phyloP scores from a whole-genome alignment of 129 eudicot species.

The Centrapalus pauciflorus region DNA sequence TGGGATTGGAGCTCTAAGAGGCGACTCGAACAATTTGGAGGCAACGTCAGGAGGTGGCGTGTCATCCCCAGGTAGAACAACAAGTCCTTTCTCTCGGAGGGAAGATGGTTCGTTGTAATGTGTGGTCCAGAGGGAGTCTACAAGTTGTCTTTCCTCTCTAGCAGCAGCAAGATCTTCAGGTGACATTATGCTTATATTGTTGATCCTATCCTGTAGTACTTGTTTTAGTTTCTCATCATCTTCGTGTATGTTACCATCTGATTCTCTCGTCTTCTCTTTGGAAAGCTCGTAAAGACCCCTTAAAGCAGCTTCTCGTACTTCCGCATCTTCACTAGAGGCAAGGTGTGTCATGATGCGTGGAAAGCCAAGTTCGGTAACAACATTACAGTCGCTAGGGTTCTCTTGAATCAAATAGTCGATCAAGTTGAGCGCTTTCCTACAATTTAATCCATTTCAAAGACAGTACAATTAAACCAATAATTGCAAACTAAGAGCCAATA shows the following conservation, averaged over 20 bases:
- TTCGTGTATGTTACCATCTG: constrained; percentile 14
- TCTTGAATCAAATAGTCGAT: constrained; percentile 64
- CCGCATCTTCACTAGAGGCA: constrained; percentile 66
- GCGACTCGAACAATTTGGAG: constrained; percentile 62
- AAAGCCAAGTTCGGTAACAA: constrained; percentile 65
- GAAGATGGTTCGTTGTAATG: constrained; percentile 72
- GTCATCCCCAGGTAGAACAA: constrained; percentile 77
- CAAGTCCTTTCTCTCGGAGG: constrained; percentile 75
- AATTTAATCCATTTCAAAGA: neutral
- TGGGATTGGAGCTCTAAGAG: constrained; percentile 51
- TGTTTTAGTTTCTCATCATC: constrained; percentile 68
- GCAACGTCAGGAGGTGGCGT: constrained; percentile 81
- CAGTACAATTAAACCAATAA: neutral
- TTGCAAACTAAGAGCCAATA: neutral
- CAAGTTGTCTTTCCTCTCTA: constrained; percentile 74
- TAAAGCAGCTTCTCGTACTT: constrained; percentile 79
- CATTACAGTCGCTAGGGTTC: constrained; percentile 52
- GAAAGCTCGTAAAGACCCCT: constrained; percentile 67
- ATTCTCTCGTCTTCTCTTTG: constrained; percentile 24
- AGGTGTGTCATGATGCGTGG: constrained; percentile 75
- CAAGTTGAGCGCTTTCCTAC: constrained; percentile 90
- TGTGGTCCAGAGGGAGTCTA: constrained; percentile 70
- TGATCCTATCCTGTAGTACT: constrained; percentile 63
- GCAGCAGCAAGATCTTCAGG: constrained; percentile 72
- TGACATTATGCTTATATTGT: constrained; percentile 64